These are phyloP conservation scores for Trametes sanguinea DNA, from an alignment of 768 basidiomycete species.

Conservation along the genomic window DNA sequence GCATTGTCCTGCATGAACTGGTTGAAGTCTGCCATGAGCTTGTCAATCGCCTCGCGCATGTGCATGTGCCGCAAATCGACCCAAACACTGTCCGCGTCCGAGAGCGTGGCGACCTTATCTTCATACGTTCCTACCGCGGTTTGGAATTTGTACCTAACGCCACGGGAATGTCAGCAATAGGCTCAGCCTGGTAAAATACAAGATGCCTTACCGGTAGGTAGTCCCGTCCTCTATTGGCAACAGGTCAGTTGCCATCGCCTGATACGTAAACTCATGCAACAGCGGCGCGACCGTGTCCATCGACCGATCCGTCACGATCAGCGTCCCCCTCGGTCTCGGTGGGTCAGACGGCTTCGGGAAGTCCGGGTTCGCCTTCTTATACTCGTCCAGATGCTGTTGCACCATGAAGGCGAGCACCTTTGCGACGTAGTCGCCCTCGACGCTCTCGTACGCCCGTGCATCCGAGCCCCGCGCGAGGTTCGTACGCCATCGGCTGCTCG, in stretches of 20 bases:
- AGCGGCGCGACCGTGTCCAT: constrained; percentile 93
- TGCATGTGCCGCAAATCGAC: constrained; percentile 94
- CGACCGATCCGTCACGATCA: constrained; percentile 94
- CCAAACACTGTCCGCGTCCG: constrained; percentile 90
- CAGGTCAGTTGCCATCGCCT: constrained; percentile 97
- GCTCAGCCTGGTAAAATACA: constrained; percentile 5
- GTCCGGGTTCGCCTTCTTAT: constrained; percentile 82
- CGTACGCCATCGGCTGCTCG: constrained; percentile 73
- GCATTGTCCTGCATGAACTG: constrained; percentile 93
- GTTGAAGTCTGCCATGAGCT: constrained; percentile 94
- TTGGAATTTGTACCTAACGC: constrained; percentile 85
- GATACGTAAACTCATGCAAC: constrained; percentile 97
- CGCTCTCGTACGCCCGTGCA: constrained; percentile 66
- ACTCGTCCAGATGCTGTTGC: constrained; percentile 80
- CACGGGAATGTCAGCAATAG: not conserved
- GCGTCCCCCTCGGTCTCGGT: constrained; percentile 67
- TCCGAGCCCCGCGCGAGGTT: constrained; percentile 75
- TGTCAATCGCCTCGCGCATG: constrained; percentile 98
- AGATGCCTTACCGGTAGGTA: constrained; percentile 73
- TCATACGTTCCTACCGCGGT: constrained; percentile 84
- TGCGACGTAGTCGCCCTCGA: constrained; percentile 75
- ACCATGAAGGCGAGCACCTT: constrained; percentile 85
- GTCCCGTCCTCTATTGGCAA: constrained; percentile 85
- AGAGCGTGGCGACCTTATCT: constrained; percentile 83
- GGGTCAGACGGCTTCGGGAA: constrained; percentile 69